Percentiles rank a stretch among this genome's conserved stretches.
These are phyloP conservation scores for Durusdinium trenchii DNA, from an alignment of 73 alveolate genomes.

Conservation along the genomic window DNA sequence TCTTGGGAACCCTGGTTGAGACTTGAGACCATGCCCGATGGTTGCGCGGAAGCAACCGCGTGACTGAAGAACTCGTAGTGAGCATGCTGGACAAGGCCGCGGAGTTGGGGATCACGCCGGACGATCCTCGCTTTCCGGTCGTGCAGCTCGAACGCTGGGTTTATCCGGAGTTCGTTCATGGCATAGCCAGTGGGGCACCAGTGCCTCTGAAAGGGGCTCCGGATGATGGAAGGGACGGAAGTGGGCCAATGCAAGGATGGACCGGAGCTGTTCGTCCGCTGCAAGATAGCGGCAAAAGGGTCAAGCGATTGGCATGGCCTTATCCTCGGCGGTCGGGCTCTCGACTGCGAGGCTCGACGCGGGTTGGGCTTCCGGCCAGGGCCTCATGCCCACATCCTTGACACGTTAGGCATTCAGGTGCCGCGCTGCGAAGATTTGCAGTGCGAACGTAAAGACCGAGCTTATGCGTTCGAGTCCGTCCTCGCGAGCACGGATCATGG, in stretches of 20 bases:
- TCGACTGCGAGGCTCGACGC: constrained; percentile 16
- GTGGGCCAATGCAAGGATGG: not conserved
- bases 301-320: constrained; percentile 25
- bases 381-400: not conserved
- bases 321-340: constrained; percentile 35
- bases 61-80: not conserved
- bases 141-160: not conserved
- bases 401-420: not conserved
- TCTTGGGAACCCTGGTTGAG: not conserved
- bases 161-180: not conserved
- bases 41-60: not conserved
- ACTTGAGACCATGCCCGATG: not conserved
- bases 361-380: constrained; percentile 18
- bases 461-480: not conserved
- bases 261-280: not conserved
- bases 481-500: not conserved
- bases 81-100: not conserved
- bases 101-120: not conserved
- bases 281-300: constrained; percentile 9
- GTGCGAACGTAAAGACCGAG: not conserved
- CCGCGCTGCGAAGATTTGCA: not conserved
- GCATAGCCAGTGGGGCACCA: not conserved
- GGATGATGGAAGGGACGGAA: not conserved
- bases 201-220: not conserved
- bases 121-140: not conserved